phyloP scores from a whole-genome alignment of 176 grass and related monocot species.

The Triticum turgidum region DNA sequence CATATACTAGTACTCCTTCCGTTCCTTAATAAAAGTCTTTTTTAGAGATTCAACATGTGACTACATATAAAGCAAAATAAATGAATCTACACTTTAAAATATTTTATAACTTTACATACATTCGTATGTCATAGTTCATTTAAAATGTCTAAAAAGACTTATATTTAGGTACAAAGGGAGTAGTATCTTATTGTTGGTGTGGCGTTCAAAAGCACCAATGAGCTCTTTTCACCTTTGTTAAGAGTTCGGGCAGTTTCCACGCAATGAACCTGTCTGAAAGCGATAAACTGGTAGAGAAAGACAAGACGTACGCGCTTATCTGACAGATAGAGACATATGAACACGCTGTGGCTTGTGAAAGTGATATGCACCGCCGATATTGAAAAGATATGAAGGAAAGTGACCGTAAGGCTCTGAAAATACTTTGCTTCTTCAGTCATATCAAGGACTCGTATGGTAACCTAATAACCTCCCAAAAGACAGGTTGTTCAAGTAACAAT shows the following conservation, averaged over 20 bases:
- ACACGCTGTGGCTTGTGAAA: neutral
- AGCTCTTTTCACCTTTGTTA: conserved; percentile 4
- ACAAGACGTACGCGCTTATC: neutral
- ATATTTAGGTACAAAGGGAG: too few species aligned
- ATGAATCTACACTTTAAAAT: too few species aligned
- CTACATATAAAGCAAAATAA: too few species aligned
- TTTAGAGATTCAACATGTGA: too few species aligned
- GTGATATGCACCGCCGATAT: neutral
- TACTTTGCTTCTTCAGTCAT: neutral
- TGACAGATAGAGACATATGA: neutral
- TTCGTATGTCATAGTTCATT: too few species aligned
- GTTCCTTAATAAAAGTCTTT: too few species aligned
- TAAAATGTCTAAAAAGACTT: too few species aligned
- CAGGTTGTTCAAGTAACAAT: neutral
- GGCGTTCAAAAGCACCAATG: neutral
- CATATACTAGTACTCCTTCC: neutral
- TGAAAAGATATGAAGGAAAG: neutral
- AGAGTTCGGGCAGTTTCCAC: neutral
- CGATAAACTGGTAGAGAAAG: neutral
- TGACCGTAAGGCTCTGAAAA: neutral
- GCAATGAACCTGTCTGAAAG: neutral
- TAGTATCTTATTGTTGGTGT: neutral
- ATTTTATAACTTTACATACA: too few species aligned
- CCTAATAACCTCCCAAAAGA: neutral
- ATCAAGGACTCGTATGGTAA: neutral